Conservation (phyloP, 805 yeast species). For the Kazachstania martiniae region DNA sequence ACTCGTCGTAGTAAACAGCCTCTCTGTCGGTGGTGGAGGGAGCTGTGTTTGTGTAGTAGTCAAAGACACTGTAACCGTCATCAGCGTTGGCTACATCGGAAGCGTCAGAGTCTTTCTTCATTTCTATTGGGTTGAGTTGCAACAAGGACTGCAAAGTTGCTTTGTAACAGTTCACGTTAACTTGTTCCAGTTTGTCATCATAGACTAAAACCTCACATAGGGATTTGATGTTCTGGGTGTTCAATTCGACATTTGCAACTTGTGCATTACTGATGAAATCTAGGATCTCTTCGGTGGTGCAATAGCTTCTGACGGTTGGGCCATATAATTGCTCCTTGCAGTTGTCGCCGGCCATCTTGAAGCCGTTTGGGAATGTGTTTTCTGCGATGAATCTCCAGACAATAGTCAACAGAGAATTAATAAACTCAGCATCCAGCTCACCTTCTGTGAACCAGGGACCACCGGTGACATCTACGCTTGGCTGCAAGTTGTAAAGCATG, state of each 20-base stretch:
- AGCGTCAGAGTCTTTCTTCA: slow-evolving; percentile 1
- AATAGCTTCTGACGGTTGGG: slow-evolving; percentile 50
- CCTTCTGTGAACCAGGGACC: slow-evolving; percentile 99
- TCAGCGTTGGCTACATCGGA: slow-evolving; percentile 4
- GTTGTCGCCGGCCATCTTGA: slow-evolving; percentile 28
- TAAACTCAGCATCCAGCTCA: slow-evolving; percentile 88
- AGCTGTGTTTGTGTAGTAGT: slow-evolving; percentile 31
- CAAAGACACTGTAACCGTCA: slow-evolving; percentile 34
- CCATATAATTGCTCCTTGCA: slow-evolving; percentile 32
- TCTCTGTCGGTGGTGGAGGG: slow-evolving; percentile 32
- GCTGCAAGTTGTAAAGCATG: slow-evolving; percentile 88
- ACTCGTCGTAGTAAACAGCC: slow-evolving; percentile 39
- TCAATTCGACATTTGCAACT: slow-evolving; percentile 74
- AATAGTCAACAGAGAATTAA: slow-evolving; percentile 69
- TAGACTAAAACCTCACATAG: slow-evolving; percentile 79
- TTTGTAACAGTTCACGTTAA: slow-evolving; percentile 51
- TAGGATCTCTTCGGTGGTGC: slow-evolving; percentile 62
- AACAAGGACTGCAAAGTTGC: slow-evolving; percentile 78
- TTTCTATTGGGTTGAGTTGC: slow-evolving; percentile 38
- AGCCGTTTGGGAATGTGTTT: slow-evolving; percentile 65
- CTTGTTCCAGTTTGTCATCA: slow-evolving; percentile 74
- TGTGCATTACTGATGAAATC: slow-evolving; percentile 62
- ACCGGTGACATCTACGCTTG: slow-evolving; percentile 92
- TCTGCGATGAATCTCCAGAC: slow-evolving; percentile 81
- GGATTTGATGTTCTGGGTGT: slow-evolving; percentile 60